Conservation (phyloP, 345 rosid genomes). For the Citrus medica region DNA sequence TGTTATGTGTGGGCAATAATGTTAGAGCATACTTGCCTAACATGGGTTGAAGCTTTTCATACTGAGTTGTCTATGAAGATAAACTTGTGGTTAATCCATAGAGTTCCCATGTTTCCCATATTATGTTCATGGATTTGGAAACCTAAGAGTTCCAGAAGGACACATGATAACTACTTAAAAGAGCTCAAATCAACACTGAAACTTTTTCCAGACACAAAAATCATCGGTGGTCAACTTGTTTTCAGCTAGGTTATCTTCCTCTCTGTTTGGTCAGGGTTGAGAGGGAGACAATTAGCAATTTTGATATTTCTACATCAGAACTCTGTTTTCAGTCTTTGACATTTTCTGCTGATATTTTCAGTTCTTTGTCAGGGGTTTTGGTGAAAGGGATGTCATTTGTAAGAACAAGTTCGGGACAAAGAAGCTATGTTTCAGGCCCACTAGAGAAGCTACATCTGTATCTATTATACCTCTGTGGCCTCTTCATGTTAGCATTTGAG, state of each 20-base stretch:
- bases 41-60: background rate
- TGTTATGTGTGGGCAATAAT: background rate
- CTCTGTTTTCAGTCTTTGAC: background rate
- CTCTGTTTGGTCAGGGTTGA: background rate
- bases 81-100: background rate
- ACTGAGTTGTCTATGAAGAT: background rate
- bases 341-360: slow-evolving; percentile 6
- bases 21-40: background rate
- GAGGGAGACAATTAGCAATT: background rate
- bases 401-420: slow-evolving; percentile 30
- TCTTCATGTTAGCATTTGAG: slow-evolving; percentile 54
- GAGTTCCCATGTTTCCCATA: background rate
- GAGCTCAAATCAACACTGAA: background rate
- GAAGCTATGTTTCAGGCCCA: slow-evolving; percentile 19
- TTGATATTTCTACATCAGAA: background rate
- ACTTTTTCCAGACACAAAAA: background rate
- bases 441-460: slow-evolving; percentile 41
- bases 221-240: background rate
- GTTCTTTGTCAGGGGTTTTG: slow-evolving; percentile 40
- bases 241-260: background rate
- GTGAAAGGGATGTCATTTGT: slow-evolving; percentile 27
- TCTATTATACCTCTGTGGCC: slow-evolving; percentile 54
- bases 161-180: background rate
- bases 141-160: background rate
- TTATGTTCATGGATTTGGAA: no score